phyloP scores from a whole-genome alignment of 1,284 basidiomycete species.

The Moniliophthora roreri region DNA sequence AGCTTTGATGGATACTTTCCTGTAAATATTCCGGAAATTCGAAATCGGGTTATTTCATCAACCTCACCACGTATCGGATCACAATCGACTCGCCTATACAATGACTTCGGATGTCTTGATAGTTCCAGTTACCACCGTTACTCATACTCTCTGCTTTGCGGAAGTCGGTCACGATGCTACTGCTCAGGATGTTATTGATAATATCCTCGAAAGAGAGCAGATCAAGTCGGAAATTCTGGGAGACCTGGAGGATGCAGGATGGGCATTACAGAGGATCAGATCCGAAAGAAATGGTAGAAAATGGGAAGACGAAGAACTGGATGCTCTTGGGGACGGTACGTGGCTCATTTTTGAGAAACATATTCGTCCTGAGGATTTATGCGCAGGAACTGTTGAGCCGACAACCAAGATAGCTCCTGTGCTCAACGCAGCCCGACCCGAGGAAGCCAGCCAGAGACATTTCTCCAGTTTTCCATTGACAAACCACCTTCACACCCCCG shows the following conservation, averaged over 20 bases:
- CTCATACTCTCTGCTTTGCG: conserved; percentile 61
- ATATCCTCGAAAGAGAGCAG: conserved; percentile 41
- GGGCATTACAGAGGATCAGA: conserved; percentile 68
- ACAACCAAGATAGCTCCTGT: conserved; percentile 50
- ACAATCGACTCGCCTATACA: not conserved
- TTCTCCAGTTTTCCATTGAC: conserved; percentile 77
- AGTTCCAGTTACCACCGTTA: conserved; percentile 59
- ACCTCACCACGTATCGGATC: too few species aligned
- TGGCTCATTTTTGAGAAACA: conserved; percentile 1
- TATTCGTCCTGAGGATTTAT: conserved; percentile 3
- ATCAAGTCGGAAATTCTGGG: conserved; percentile 56
- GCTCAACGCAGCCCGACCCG: conserved; percentile 38
- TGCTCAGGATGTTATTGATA: conserved; percentile 58
- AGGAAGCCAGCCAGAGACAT: conserved; percentile 44
- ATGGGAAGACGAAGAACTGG: conserved; percentile 73
- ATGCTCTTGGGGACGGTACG: conserved; percentile 63
- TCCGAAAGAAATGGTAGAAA: conserved; percentile 54
- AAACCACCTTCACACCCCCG: conserved; percentile 66
- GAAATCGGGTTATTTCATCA: too few species aligned
- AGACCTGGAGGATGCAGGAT: conserved; percentile 53
- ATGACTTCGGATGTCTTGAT: conserved; percentile 44
- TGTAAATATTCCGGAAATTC: too few species aligned
- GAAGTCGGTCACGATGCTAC: conserved; percentile 52
- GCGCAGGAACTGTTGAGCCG: conserved; percentile 51
- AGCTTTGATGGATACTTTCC: too few species aligned